Base-by-base conservation (phyloP, 495 filamentous ascomycete genomes). In the Thozetella sp. region DNA sequence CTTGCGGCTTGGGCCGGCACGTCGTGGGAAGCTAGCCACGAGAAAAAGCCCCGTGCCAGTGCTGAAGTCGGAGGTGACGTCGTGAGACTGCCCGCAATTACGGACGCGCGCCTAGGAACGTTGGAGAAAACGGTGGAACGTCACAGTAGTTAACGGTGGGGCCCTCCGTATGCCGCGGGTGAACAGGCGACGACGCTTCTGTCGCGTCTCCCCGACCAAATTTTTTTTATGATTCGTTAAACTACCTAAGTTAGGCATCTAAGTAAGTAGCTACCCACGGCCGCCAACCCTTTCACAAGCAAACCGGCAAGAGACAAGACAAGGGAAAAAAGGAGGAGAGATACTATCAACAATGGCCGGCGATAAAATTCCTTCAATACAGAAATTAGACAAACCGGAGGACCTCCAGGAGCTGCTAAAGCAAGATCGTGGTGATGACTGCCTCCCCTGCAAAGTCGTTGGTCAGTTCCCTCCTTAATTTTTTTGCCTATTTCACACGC, bases 361-460 rank as follows among this genome's bases (percentile, higher is more conserved):
- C 56, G 76, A 78, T 63, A 72, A 67, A 17, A 46, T 78, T 20
- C 75, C 79, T 0, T 59, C 73, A 1, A 40, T 81, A 30, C 67
- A 72, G 17, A 52, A 65, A 19, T 75, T 84, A 46, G 74, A 83
- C 25, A 77, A 76, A 67, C 82, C 80, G 1, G 81, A 84, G 64
- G 75, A 74, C 45, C 77, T 83, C 17, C 63, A 84, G 51, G 73
- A 75, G 9, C 71, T 87, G 10, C 76, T 89, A 20, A 80, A 83
- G n/a, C 73, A 87, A 64, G 86, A 90, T 63, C 76, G 81, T 56
- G 86, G 79, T 56, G 83, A 90, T 53, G 89, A 93, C 69, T 93
- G 90, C 67, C 64, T 85, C 30, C 69, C 85, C 24, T 93, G 90
- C 73, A 83, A 80, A 70, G 67, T 92, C 12, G 83, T 86, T 37